Evolutionary conservation across 2,329 filamentous ascomycete genomes (phyloP).

Genomic region (Colletotrichum nymphaeae): DNA sequence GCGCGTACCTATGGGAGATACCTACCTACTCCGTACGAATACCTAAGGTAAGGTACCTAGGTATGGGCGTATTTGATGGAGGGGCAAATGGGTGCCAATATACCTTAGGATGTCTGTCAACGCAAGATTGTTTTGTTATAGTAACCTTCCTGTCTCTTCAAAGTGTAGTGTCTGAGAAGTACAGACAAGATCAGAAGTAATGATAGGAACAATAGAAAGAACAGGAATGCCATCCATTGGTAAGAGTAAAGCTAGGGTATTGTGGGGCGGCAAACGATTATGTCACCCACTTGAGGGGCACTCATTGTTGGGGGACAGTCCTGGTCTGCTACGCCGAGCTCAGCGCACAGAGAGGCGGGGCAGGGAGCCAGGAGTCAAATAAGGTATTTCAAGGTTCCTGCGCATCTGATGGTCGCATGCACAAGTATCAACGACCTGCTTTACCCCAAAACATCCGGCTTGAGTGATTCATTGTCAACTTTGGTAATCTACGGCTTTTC

Average conservation of each 20-base stretch:
- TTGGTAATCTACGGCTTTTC: not conserved
- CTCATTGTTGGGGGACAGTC: not conserved
- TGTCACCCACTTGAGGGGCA: not conserved
- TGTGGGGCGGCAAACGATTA: too few species aligned
- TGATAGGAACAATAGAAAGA: too few species aligned
- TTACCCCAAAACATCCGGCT: not conserved
- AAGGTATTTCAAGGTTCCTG: conserved; percentile 3
- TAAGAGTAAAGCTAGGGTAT: too few species aligned
- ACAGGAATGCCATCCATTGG: too few species aligned
- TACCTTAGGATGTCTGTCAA: too few species aligned
- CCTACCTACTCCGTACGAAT: too few species aligned
- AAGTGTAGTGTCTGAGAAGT: too few species aligned
- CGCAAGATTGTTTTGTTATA: too few species aligned
- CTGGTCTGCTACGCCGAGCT: not conserved
- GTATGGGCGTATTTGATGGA: not conserved
- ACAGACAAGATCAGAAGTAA: too few species aligned
- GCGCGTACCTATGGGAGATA: not conserved
- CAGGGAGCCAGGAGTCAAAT: not conserved
- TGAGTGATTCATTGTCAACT: not conserved
- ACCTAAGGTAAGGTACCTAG: too few species aligned
- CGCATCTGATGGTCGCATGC: conserved; percentile 3
- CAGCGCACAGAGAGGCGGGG: conserved; percentile 10
- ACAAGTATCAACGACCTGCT: not conserved
- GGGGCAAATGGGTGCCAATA: not conserved
- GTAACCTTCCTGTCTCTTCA: too few species aligned